These are phyloP conservation scores for Crassisporium funariophilum DNA, from an alignment of 768 basidiomycete genomes.

Conservation along the genomic window DNA sequence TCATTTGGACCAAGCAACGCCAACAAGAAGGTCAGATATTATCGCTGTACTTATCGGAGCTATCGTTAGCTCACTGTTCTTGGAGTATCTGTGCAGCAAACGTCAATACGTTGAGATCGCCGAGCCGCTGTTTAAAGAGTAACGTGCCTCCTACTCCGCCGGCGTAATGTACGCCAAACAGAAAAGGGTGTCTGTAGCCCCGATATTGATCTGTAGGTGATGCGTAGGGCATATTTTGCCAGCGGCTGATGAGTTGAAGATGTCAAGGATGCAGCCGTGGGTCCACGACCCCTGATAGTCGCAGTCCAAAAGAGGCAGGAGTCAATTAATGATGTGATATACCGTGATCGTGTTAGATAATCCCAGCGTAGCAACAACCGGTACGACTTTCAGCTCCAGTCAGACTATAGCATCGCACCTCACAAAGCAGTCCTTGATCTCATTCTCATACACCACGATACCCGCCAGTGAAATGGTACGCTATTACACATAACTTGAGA, in stretches of 20 bases:
- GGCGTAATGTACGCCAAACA: slow-evolving; percentile 43
- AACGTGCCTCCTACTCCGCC: slow-evolving; percentile 48
- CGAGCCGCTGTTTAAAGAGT: neutral
- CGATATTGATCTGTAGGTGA: slow-evolving; percentile 24
- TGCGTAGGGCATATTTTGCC: slow-evolving; percentile 15
- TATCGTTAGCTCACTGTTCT: slow-evolving; percentile 42
- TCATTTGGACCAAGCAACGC: neutral
- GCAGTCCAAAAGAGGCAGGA: too few relatives aligned
- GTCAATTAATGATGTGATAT: too few relatives aligned
- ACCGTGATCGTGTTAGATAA: too few relatives aligned
- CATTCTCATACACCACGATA: too few relatives aligned
- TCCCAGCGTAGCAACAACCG: too few relatives aligned
- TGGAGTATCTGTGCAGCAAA: slow-evolving; percentile 38
- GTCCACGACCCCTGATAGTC: too few relatives aligned
- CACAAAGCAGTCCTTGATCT: too few relatives aligned
- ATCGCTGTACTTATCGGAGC: neutral
- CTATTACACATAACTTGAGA: neutral
- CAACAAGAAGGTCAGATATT: slow-evolving; percentile 1
- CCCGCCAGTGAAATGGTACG: neutral
- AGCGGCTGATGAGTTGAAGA: too few relatives aligned
- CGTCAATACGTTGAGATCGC: neutral
- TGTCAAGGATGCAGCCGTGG: too few relatives aligned
- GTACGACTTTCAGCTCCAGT: too few relatives aligned
- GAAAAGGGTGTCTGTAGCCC: slow-evolving; percentile 54
- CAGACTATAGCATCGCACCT: too few relatives aligned